These are phyloP conservation scores for Termitomyces sp. DNA, from an alignment of 768 basidiomycete genomes.

Conservation along the genomic window DNA sequence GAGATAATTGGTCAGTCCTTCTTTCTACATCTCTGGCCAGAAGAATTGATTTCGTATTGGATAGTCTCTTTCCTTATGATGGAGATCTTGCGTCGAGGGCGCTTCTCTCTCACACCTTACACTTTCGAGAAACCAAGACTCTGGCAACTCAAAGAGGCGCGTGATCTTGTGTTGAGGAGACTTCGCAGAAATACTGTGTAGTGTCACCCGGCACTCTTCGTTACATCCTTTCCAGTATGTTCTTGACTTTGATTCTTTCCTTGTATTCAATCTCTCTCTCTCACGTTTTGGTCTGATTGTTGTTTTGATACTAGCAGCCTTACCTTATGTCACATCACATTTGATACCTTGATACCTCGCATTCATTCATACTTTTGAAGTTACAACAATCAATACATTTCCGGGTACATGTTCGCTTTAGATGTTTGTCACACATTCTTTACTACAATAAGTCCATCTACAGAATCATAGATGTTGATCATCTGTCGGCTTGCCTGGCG, in stretches of 20 bases:
- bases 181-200: conserved; percentile 39
- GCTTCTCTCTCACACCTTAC: conserved; percentile 51
- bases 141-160: conserved; percentile 46
- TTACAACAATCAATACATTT: background rate
- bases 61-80: conserved; percentile 63
- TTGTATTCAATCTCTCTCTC: background rate
- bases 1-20: conserved; percentile 51
- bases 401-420: background rate
- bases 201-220: background rate
- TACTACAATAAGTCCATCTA: too few relatives aligned
- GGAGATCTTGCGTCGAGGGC: conserved; percentile 60
- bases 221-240: background rate
- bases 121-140: conserved; percentile 46
- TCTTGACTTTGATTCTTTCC: background rate
- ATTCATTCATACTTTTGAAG: background rate
- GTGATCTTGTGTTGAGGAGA: conserved; percentile 34
- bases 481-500: too few relatives aligned
- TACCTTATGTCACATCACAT: background rate
- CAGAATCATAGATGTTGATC: too few relatives aligned
- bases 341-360: background rate
- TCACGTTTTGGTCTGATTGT: background rate
- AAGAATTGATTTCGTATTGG: conserved; percentile 12
- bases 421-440: too few relatives aligned
- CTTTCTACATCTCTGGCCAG: background rate
- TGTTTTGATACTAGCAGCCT: background rate